These are phyloP conservation scores for Lactarius trivialis DNA, from an alignment of 768 basidiomycete genomes.

Conservation along the genomic window DNA sequence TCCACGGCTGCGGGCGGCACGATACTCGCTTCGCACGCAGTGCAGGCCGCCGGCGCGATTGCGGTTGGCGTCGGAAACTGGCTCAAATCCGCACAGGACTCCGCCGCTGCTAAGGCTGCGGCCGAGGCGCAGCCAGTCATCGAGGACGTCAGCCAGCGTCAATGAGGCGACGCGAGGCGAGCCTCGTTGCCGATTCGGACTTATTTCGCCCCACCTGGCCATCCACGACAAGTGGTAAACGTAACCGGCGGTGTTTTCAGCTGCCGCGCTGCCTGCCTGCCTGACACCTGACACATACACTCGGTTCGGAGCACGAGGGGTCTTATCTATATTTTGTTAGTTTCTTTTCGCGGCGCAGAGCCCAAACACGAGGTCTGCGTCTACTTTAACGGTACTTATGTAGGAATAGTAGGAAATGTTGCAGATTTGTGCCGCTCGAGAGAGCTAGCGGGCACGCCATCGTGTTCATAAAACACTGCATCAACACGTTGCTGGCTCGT, in stretches of 20 bases:
- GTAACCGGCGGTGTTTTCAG: background rate
- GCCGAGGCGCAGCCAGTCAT: constrained; percentile 3
- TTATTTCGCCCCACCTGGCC: background rate
- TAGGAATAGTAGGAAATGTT: background rate
- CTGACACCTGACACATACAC: background rate
- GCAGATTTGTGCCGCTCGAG: background rate
- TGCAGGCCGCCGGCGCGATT: constrained; percentile 73
- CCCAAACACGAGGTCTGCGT: background rate
- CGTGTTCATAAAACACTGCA: background rate
- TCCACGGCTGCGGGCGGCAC: constrained; percentile 65
- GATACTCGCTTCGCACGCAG: constrained; percentile 63
- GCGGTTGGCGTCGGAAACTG: constrained; percentile 65
- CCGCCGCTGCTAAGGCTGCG: constrained; percentile 6
- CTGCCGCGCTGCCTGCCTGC: background rate
- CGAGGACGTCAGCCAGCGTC: constrained; percentile 1
- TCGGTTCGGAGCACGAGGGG: background rate
- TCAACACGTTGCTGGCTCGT: background rate
- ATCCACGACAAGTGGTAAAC: background rate
- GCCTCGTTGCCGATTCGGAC: background rate
- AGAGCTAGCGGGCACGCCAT: background rate
- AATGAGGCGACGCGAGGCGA: background rate
- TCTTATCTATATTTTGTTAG: background rate
- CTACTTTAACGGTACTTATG: background rate
- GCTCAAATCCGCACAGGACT: constrained; percentile 44
- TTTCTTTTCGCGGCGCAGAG: background rate